Conservation (phyloP, 139 green algal species). For the Nannochloris sp. region DNA sequence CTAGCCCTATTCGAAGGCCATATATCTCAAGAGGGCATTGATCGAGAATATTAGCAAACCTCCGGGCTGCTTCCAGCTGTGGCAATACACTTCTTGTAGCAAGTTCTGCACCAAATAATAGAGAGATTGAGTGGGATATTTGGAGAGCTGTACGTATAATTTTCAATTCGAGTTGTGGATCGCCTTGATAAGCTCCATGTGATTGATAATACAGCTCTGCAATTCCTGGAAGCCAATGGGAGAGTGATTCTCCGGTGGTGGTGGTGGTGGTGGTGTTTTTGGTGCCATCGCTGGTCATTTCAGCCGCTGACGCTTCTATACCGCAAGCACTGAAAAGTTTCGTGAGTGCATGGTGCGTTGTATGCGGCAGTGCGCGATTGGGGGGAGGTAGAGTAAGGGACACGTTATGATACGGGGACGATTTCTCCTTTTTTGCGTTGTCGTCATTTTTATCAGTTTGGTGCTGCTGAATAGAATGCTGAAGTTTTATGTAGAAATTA, state of each 20-base stretch:
- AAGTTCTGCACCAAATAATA: slow-evolving; percentile 15
- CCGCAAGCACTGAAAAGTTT: slow-evolving; percentile 2
- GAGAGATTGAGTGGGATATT: slow-evolving; percentile 27
- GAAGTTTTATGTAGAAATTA: slow-evolving; percentile 34
- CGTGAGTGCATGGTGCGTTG: background rate
- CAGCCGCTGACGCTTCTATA: slow-evolving; percentile 10
- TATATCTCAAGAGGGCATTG: slow-evolving; percentile 2
- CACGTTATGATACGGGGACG: background rate
- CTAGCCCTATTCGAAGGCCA: slow-evolving; percentile 23
- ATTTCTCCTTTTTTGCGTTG: no score
- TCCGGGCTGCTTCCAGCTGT: slow-evolving; percentile 17
- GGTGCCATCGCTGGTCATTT: background rate
- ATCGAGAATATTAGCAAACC: background rate
- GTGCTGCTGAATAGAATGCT: no score
- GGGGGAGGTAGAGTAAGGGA: background rate
- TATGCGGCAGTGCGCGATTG: background rate
- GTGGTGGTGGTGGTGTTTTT: background rate
- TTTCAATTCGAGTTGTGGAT: slow-evolving; percentile 22
- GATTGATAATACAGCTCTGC: background rate
- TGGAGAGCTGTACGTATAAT: slow-evolving; percentile 45
- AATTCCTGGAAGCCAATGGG: background rate
- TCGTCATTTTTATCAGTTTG: no score
- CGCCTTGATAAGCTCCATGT: background rate
- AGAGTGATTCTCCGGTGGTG: background rate
- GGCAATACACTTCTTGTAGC: background rate